Conservation (phyloP, 2,329 filamentous ascomycete species). For the Periconia digitata region DNA sequence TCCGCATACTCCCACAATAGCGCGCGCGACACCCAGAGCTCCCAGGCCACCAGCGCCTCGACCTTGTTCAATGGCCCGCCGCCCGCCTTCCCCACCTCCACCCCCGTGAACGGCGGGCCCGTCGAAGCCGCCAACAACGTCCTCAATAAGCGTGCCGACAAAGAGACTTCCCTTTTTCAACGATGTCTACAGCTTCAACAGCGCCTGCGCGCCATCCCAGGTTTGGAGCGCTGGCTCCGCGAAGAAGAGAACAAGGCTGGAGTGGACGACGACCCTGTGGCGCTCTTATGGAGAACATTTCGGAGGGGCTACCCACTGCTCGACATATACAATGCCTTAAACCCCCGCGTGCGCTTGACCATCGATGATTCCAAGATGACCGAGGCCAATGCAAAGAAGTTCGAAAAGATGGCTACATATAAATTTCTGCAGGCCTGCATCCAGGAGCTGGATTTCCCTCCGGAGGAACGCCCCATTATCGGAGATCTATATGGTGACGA, state of each 20-base stretch:
- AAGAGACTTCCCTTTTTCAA: conserved; percentile 88
- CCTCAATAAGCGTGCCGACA: conserved; percentile 95
- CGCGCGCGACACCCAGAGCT: conserved; percentile 51
- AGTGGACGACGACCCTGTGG: conserved; percentile 77
- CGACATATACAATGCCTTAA: conserved; percentile 83
- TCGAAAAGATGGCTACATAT: conserved; percentile 84
- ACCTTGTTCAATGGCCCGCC: conserved; percentile 47
- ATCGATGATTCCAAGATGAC: conserved; percentile 65
- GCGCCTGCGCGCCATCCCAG: conserved; percentile 79
- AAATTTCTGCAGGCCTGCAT: conserved; percentile 91
- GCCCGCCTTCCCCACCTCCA: conserved; percentile 34
- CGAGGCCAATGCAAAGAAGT: conserved; percentile 63
- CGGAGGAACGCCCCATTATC: conserved; percentile 87
- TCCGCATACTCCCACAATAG: conserved; percentile 51
- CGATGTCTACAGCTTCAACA: conserved; percentile 86
- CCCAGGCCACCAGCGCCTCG: conserved; percentile 48
- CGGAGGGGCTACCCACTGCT: conserved; percentile 82
- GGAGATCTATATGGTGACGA: conserved; percentile 90
- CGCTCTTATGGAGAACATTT: conserved; percentile 86
- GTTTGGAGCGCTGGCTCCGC: conserved; percentile 73
- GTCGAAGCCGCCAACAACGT: conserved; percentile 85
- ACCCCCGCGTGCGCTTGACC: conserved; percentile 67
- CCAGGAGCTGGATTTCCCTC: conserved; percentile 75
- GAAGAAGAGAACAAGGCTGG: conserved; percentile 71
- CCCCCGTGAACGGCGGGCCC: conserved; percentile 57